Evolutionary conservation across 495 filamentous ascomycete species (phyloP), one percentile per base, ranked within the genome.

Genomic region (Trichoderma virens): DNA sequence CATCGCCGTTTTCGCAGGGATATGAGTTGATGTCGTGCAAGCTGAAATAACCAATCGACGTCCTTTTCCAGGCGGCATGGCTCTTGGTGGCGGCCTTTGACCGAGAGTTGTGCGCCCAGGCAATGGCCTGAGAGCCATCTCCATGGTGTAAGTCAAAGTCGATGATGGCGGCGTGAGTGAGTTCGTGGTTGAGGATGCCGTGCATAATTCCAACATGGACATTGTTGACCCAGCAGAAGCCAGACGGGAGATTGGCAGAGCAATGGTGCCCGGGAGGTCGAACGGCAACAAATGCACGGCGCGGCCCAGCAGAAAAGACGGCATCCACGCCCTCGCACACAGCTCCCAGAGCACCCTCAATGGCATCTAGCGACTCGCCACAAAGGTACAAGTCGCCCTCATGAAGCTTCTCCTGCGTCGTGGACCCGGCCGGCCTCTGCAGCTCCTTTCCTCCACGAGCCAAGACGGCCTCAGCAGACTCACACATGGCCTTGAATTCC

Each of bases 151-250:
- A 78, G 73, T 98, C 94, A 70, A 98, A 97, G 73, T 98, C 94
- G 67, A 98, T 85, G 66, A 98, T 98, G 5, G 92, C 94, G 0
- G 92, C 93, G 73, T 98, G 94, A 0, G 92, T 97, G 45, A 98
- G 73, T 7, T 90, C 93, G 70, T 97, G 86, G 60, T 81, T 84
- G 64, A 90, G 82, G 5, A 89, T 86, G 13, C 88, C 94, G 70
- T 97, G 89, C 68, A 93, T 90, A 65, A 98, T 96, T 0, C 94
- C 95, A 35, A 98, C 91, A 71, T 97, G 93, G 7, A 98, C 91
- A 72, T 98, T 98, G 74, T 98, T 98, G 63, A 98, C 74, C 94
- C 94, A 98, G 76, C 94, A 98, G 73, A 98, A 98, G 1, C 94
- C 94, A 1, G 92, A 97, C 0, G 94, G 94, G 64, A 87, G 85